Base-by-base conservation (phyloP, 2,329 filamentous ascomycete species). In the Lojkania enalia region DNA sequence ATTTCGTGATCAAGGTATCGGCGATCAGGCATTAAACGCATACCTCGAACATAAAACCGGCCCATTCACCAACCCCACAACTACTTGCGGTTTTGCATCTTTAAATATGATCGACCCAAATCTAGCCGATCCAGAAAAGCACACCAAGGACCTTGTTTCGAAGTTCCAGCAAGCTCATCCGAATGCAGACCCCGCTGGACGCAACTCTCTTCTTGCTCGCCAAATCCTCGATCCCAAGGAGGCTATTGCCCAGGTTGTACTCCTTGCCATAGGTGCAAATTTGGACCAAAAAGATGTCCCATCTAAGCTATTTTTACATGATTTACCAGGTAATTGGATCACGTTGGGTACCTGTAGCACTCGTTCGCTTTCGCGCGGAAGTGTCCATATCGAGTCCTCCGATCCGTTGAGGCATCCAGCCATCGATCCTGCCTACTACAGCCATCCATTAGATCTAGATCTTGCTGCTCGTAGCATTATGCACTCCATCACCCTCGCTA, bases 401-500 rank as follows among this genome's bases (percentile, higher is more conserved):
- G 60, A 74, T 33, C 61, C 69, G 0, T 54, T 53, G 0, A 59
- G 49, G 1, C 52, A 66, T 12, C 74, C 75, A 0, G 32, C 48
- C 1, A 74, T 78, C 41, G 72, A 78, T 51, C 69, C 71, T 0
- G 64, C 63, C 7, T 76, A 74, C 35, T 61, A 76, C 36, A 63
- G 61, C 5, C 71, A 77, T 44, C 72, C 75, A 0, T 55, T 74
- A 3, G 75, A 77, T 42, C 46, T 74, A 9, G 69, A 76, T 30
- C 44, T 77, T 9, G 59, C 70, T 3, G 68, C 70, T 1, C 65
- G 69, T 6, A 57, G 64, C 15, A 36, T 58, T 15, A 50, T 69
- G 12, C 64, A 67, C 20, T 67, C 61, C 30, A 51, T 71, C 14
- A 49, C 37, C 4, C 48, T 61, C 16, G 13, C 64, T 62, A 3